A percentile compares a stretch with the other conserved stretches of the same genome.
These are phyloP conservation scores for Escovopsis sp. DNA, from an alignment of 2,329 filamentous ascomycete genomes.

Conservation along the genomic window DNA sequence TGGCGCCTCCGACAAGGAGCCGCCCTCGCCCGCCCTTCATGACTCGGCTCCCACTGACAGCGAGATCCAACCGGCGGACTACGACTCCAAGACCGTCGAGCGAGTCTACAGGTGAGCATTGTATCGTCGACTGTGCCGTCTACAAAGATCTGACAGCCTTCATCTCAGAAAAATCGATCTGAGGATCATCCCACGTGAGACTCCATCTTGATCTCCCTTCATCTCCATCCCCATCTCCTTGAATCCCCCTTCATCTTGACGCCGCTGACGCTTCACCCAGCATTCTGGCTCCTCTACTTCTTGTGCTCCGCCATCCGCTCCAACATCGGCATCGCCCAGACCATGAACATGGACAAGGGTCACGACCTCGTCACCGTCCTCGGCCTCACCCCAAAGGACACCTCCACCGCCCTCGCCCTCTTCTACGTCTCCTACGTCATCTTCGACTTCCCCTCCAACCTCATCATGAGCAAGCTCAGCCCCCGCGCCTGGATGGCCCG, in stretches of 20 bases:
- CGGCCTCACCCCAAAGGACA: constrained; percentile 55
- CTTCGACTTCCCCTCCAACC: constrained; percentile 78
- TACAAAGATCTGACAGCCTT: background rate
- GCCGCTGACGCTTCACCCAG: constrained; percentile 20
- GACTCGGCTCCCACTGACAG: constrained; percentile 14
- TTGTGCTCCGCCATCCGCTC: constrained; percentile 83
- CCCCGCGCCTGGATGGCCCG: constrained; percentile 85
- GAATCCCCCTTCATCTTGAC: background rate
- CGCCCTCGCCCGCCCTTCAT: background rate
- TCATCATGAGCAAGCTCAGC: constrained; percentile 74
- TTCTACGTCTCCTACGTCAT: constrained; percentile 90
- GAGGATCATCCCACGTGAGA: constrained; percentile 43
- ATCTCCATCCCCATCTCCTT: too few relatives aligned
- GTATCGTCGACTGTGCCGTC: background rate
- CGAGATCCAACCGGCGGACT: constrained; percentile 23
- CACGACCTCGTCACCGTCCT: constrained; percentile 67
- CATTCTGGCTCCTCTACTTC: constrained; percentile 86
- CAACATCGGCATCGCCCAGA: constrained; percentile 87
- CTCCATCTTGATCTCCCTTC: too few relatives aligned
- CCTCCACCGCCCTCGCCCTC: constrained; percentile 69
- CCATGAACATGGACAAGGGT: constrained; percentile 60
- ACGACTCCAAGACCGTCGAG: constrained; percentile 37
- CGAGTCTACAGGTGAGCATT: constrained; percentile 31
- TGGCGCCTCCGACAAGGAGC: too few relatives aligned
- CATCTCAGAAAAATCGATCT: constrained; percentile 35